Evolutionary conservation across 345 rosid genomes (phyloP).

Genomic region (Triadica sebifera): DNA sequence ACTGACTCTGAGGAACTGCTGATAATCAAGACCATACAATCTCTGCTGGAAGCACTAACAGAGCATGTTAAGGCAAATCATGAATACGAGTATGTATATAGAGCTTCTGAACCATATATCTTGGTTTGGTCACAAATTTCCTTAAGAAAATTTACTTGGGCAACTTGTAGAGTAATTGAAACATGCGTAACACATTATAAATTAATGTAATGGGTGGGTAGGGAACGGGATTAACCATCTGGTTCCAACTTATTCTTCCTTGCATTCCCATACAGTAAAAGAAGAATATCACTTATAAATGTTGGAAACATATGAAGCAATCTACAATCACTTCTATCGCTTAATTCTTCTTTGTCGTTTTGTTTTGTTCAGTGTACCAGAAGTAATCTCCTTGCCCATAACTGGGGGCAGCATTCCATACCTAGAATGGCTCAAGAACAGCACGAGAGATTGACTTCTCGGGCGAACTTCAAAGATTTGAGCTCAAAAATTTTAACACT

Average conservation of each 20-base stretch:
- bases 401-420: constrained; percentile 71
- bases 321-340: no score
- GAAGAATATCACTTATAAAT: no score
- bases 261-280: not conserved
- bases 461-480: no score
- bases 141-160: not conserved
- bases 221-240: not conserved
- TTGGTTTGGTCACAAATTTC: not conserved
- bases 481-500: no score
- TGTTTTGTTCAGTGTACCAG: constrained; percentile 61
- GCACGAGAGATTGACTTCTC: constrained; percentile 54
- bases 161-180: not conserved
- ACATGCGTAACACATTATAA: not conserved
- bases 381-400: constrained; percentile 83
- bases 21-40: constrained; percentile 85
- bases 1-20: constrained; percentile 85
- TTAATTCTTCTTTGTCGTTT: not conserved
- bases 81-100: constrained; percentile 81
- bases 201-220: not conserved
- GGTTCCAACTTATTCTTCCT: not conserved
- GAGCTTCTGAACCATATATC: constrained; percentile 8
- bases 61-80: constrained; percentile 93
- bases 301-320: no score
- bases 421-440: constrained; percentile 81
- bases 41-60: constrained; percentile 69